Evolutionary conservation across 169 alveolate genomes (phyloP).

Genomic region (Eimeria falciformis): DNA sequence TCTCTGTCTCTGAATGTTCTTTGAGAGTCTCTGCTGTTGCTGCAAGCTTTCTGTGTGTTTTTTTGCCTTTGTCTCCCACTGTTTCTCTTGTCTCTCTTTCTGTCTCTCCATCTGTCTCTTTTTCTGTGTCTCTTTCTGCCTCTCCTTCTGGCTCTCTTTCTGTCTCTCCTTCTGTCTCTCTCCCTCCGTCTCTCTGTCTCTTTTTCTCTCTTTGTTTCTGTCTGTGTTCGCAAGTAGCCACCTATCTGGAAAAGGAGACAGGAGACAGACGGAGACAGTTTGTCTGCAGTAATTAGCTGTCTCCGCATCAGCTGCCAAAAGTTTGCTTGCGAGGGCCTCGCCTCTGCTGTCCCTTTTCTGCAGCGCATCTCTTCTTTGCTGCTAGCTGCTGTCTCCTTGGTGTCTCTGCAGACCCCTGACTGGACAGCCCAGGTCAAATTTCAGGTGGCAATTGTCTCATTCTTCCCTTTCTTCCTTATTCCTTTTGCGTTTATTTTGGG

Average conservation of each 20-base stretch:
- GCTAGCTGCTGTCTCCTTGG: background rate
- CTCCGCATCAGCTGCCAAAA: background rate
- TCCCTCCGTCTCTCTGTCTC: background rate
- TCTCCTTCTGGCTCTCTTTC: background rate
- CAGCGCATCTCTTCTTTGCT: background rate
- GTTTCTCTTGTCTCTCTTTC: background rate
- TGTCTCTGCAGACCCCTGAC: background rate
- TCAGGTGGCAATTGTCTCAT: background rate
- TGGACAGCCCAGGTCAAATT: background rate
- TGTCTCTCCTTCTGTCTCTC: background rate
- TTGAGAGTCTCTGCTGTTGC: background rate
- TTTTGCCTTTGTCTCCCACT: background rate
- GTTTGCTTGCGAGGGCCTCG: background rate
- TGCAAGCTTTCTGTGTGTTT: background rate
- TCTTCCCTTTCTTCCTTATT: background rate
- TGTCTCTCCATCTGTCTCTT: background rate
- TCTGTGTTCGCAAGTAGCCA: no score
- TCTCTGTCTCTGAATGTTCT: background rate
- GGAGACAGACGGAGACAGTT: no score
- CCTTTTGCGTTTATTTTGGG: background rate
- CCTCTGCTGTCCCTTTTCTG: background rate
- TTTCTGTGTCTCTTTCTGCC: background rate
- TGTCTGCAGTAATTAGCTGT: background rate
- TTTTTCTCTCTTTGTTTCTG: background rate
- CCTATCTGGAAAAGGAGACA: no score